Conservation (phyloP, 2,329 filamentous ascomycete species). For the Biscogniauxia mediterranea region DNA sequence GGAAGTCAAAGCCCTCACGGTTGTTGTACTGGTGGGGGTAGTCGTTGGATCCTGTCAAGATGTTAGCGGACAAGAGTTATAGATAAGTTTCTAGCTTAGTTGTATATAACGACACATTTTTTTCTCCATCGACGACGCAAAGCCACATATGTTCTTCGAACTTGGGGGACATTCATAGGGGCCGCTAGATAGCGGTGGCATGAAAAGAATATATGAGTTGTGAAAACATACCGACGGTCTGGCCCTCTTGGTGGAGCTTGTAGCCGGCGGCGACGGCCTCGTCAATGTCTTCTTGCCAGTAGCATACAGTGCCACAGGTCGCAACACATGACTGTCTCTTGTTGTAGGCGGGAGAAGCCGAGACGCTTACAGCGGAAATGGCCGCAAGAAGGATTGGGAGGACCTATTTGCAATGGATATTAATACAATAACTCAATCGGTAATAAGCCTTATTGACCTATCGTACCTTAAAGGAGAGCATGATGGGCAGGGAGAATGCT, state of each 20-base stretch:
- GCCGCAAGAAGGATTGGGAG: constrained; percentile 13
- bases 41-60: constrained; percentile 26
- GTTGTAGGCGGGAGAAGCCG: constrained; percentile 6
- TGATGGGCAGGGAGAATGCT: constrained; percentile 1
- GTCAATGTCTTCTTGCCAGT: constrained; percentile 34
- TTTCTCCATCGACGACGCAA: background rate
- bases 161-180: background rate
- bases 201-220: no score
- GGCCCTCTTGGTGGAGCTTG: constrained; percentile 17
- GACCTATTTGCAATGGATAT: constrained; percentile 2
- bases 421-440: background rate
- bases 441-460: background rate
- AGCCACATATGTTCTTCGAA: background rate
- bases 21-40: constrained; percentile 46
- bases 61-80: background rate
- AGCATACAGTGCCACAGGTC: constrained; percentile 38
- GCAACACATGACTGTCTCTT: constrained; percentile 30
- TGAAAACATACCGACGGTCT: constrained; percentile 12
- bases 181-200: no score
- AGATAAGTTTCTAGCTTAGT: background rate
- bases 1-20: constrained; percentile 43
- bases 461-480: constrained; percentile 19
- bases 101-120: background rate
- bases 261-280: constrained; percentile 36
- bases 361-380: constrained; percentile 13